Conservation (phyloP, 345 rosid species). For the Hirschfeldia incana region DNA sequence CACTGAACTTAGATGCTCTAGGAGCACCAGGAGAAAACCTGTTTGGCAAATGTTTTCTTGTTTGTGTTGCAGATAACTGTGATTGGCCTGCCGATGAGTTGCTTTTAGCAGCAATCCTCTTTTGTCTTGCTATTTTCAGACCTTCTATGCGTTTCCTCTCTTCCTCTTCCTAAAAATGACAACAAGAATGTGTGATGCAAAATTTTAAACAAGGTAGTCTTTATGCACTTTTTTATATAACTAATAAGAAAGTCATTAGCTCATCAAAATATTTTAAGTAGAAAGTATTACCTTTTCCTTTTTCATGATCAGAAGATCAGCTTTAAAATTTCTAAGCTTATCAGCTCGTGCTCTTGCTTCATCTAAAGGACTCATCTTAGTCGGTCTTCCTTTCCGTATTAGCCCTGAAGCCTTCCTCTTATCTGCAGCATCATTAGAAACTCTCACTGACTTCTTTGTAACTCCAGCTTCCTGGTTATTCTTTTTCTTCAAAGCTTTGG, state of each 20-base stretch:
- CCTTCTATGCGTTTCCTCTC: constrained; percentile 73
- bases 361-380: constrained; percentile 82
- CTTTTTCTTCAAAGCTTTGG: constrained; percentile 55
- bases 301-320: constrained; percentile 93
- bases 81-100: constrained; percentile 52
- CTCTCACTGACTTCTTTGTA: constrained; percentile 58
- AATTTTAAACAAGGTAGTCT: neutral
- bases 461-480: constrained; percentile 48
- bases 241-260: neutral
- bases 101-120: constrained; percentile 81
- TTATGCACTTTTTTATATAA: neutral
- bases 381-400: constrained; percentile 74
- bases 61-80: constrained; percentile 46
- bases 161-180: constrained; percentile 66
- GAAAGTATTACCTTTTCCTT: constrained; percentile 79
- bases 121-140: constrained; percentile 79
- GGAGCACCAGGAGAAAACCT: constrained; percentile 68
- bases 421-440: constrained; percentile 48
- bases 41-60: constrained; percentile 52
- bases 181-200: constrained; percentile 1
- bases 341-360: constrained; percentile 97
- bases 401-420: constrained; percentile 73
- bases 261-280: neutral
- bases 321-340: constrained; percentile 80
- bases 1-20: constrained; percentile 79